Conservation (phyloP, 371 early-diverging fungal species). For the Mortierella sp. region DNA sequence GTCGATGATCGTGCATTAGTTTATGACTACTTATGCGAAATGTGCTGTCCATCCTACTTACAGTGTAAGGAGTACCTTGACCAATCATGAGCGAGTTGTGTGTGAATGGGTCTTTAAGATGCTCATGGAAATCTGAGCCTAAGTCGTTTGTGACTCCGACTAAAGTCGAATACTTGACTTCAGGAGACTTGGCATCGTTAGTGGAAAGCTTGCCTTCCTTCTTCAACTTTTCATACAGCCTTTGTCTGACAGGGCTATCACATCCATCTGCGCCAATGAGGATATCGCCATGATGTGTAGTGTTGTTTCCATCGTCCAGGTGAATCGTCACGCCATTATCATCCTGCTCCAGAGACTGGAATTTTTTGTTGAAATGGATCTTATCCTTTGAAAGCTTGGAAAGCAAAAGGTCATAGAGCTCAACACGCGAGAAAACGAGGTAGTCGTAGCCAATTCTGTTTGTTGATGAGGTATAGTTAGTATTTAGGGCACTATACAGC, state of each 20-base stretch:
- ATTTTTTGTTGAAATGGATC: slow-evolving; percentile 13
- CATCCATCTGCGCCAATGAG: slow-evolving; percentile 17
- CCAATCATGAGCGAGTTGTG: slow-evolving; percentile 1
- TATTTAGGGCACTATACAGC: too few species aligned
- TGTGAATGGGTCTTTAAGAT: neutral
- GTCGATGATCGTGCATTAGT: too few species aligned
- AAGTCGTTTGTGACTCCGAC: neutral
- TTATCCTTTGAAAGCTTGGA: slow-evolving; percentile 10
- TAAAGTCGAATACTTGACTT: neutral
- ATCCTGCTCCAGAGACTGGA: neutral
- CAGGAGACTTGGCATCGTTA: neutral
- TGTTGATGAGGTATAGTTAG: too few species aligned
- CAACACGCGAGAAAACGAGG: slow-evolving; percentile 3
- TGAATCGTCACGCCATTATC: neutral
- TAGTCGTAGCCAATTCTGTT: slow-evolving; percentile 17
- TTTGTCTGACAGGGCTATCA: neutral
- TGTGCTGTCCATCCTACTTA: neutral
- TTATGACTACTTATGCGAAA: too few species aligned
- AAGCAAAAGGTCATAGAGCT: slow-evolving; percentile 11
- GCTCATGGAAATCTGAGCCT: neutral
- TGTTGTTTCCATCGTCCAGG: neutral
- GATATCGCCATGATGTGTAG: slow-evolving; percentile 13
- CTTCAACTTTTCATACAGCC: neutral
- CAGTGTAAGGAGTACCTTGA: neutral
- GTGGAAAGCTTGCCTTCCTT: neutral